Evolutionary conservation across 2,329 filamentous ascomycete genomes (phyloP), one percentile per base, ranked within the genome.

Genomic region (Endoconidiophora laricicola): DNA sequence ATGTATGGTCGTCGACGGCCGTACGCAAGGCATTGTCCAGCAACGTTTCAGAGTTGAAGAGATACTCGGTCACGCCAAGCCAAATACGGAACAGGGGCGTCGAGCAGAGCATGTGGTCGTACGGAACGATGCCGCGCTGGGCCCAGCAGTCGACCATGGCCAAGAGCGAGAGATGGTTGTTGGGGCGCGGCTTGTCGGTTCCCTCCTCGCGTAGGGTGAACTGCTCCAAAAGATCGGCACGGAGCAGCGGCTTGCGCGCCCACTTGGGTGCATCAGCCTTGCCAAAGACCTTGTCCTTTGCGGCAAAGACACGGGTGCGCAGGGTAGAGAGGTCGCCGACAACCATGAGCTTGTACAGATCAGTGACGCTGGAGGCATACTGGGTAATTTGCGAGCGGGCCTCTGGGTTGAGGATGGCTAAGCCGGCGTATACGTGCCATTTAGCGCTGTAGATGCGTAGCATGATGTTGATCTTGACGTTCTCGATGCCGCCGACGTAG

Each of bases 81-180:
- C 91, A 95, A 56, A 98, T 78, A 46, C 91, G 83, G 70, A 98
- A 98, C 44, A 96, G 77, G 68, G 91, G 91, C 38, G 91, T 98
- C 49, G 87, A 94, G 69, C 91, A 98, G 57, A 98, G 93, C 88
- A 98, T 98, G 69, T 98, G 93, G 65, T 98, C 90, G 64, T 98
- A 98, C 0, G 91, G 91, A 44, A 93, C 83, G 59, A 95, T 98
- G 33, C 80, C 83, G 43, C 96, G 74, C 57, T 86, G 85, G 61
- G 85, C 91, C 91, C 91, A 98, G 67, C 90, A 96, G 68, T 98
- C 91, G 41, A 96, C 93, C 78, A 98, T 98, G 44, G 88, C 91
- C 42, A 98, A 73, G 52, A 98, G 72, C 62, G 81, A 88, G 26
- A 98, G 74, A 65, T 98, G 93, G 62, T 91, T 98, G 67, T 98